phyloP scores from a whole-genome alignment of 2,329 filamentous ascomycete species.

The Calonectria pseudoturangicola region DNA sequence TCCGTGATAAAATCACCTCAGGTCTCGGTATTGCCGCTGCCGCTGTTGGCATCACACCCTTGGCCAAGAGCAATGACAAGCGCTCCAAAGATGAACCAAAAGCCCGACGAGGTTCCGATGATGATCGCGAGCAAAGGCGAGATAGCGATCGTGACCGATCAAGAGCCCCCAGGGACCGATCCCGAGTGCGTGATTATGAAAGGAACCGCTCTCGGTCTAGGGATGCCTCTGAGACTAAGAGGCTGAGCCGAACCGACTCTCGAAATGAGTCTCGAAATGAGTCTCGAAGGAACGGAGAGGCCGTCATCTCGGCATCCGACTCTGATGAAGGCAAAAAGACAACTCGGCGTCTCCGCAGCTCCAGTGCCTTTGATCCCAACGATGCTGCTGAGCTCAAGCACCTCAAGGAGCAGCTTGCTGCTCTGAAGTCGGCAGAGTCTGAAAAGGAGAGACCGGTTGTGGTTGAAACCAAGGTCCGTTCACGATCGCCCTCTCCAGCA shows the following conservation, averaged over 20 bases:
- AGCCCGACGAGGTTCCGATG: conserved; percentile 57
- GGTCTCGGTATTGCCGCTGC: conserved; percentile 70
- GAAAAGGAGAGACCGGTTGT: conserved; percentile 49
- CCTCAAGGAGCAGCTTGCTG: conserved; percentile 70
- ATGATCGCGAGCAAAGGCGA: conserved; percentile 53
- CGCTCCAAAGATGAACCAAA: conserved; percentile 57
- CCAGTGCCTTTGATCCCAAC: conserved; percentile 71
- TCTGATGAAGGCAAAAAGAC: conserved; percentile 65
- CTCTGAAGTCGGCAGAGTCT: conserved; percentile 58
- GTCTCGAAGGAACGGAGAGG: conserved; percentile 60
- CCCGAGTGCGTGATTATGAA: conserved; percentile 48
- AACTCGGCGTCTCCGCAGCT: conserved; percentile 61
- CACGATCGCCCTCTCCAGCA: conserved; percentile 50
- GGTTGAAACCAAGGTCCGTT: conserved; percentile 48
- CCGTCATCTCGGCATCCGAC: conserved; percentile 59
- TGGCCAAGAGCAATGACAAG: conserved; percentile 63
- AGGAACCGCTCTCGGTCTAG: conserved; percentile 41
- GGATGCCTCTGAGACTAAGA: conserved; percentile 44
- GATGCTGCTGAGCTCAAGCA: conserved; percentile 70
- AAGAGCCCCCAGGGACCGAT: conserved; percentile 40
- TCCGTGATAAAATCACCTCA: conserved; percentile 68
- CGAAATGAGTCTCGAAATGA: conserved; percentile 63
- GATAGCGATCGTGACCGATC: conserved; percentile 49
- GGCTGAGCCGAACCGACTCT: conserved; percentile 61
- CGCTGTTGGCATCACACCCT: conserved; percentile 65